phyloP scores from a whole-genome alignment of 164 flowering plant genomes.

The Chimonanthus praecox region DNA sequence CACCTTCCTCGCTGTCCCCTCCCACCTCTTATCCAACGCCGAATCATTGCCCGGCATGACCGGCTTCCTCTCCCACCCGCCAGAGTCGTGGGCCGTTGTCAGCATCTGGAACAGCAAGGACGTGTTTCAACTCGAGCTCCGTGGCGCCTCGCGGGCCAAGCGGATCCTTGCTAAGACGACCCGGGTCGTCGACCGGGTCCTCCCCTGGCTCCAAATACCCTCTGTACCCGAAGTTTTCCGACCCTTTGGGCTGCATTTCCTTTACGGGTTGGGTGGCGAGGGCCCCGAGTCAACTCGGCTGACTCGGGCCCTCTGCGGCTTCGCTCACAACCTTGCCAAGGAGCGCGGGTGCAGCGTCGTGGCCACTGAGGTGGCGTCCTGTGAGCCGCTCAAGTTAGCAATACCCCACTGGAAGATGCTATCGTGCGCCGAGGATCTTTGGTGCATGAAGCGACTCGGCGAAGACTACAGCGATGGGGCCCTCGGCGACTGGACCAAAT shows the following conservation, averaged over 20 bases:
- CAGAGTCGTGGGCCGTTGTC: slow-evolving; percentile 82
- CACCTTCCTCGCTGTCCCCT: slow-evolving; percentile 72
- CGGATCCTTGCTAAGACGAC: slow-evolving; percentile 47
- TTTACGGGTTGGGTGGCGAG: slow-evolving; percentile 86
- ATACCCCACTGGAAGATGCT: slow-evolving; percentile 86
- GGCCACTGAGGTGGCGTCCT: slow-evolving; percentile 72
- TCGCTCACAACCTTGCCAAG: slow-evolving; percentile 81
- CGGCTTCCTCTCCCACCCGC: slow-evolving; percentile 49
- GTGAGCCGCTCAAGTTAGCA: slow-evolving; percentile 64
- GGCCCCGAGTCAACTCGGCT: slow-evolving; percentile 50
- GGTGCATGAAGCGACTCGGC: slow-evolving; percentile 89
- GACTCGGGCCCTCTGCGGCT: slow-evolving; percentile 46
- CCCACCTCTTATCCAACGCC: slow-evolving; percentile 2
- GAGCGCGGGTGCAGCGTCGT: slow-evolving; percentile 66
- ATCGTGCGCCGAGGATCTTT: slow-evolving; percentile 79
- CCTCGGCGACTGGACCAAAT: slow-evolving; percentile 96
- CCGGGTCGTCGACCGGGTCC: slow-evolving; percentile 55
- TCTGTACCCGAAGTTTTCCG: slow-evolving; percentile 77
- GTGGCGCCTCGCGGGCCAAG: slow-evolving; percentile 59
- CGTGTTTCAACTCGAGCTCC: slow-evolving; percentile 56
- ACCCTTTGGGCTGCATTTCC: slow-evolving; percentile 80
- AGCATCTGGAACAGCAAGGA: slow-evolving; percentile 86
- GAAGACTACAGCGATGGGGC: slow-evolving; percentile 81
- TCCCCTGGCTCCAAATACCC: slow-evolving; percentile 72
- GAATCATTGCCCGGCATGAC: slow-evolving; percentile 39